Base-by-base conservation (phyloP, 2,329 filamentous ascomycete genomes). In the Myrmaecium sp. region DNA sequence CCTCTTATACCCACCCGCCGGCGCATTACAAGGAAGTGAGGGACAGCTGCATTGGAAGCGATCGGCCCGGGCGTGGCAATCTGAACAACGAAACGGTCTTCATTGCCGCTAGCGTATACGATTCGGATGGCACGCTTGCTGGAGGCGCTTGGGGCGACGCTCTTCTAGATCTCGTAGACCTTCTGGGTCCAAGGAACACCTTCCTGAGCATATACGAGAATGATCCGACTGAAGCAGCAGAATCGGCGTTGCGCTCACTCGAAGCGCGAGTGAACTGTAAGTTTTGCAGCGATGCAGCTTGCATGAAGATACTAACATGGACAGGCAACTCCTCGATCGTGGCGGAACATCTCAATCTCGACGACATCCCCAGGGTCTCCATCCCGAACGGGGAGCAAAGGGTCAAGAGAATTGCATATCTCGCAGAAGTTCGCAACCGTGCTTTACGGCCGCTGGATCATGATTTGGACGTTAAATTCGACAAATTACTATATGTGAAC, bases 121-220 rank as follows among this genome's bases (percentile, higher is more conserved):
- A 82, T 39, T 55, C 58, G 12, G 55, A 57, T 5, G 74, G 72
- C 2, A 52, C 61, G 3, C 52, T 82, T 12, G 64, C 73, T 1
- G 52, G 58, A 5, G 74, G 75, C 2, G 52, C 57, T 15, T 83
- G 76, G 76, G 74, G 70, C 0, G 44, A 60, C 32, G 59, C 62
- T 14, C 43, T 83, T 1, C 42, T 73, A 21, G 54, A 68, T 12
- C 49, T 83, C 28, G 62, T 82, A 17, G 57, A 76, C 25, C 44
- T 78, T 16, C 55, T 83, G 19, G 77, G 77, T 0, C 60, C 62
- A 9, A 55, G 74, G 18, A 76, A 80, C 39, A 69, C 75, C 2
- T 78, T 71, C 41, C 48, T 83, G 29, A 78, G 73, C 46, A 66
- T 83, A 17, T 82, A 80, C 45, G 76, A 79, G 43, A 76, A 78